Percentiles rank a stretch among this genome's conserved stretches.
These are phyloP conservation scores for Claviceps lovelessii DNA, from an alignment of 2,329 filamentous ascomycete species.

Conservation along the genomic window DNA sequence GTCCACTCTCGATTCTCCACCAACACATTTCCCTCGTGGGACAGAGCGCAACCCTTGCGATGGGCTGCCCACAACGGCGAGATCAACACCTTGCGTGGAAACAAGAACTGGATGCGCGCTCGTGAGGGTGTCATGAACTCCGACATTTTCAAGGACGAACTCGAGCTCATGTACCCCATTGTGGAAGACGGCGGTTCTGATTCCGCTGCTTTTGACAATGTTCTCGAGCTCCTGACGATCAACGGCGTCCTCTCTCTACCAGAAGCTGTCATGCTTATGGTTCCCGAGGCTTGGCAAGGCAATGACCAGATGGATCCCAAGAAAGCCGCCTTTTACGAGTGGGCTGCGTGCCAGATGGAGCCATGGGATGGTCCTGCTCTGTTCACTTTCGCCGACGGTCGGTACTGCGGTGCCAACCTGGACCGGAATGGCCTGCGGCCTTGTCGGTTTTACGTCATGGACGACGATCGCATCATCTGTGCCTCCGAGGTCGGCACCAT, in stretches of 20 bases:
- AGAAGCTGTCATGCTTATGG: slow-evolving; percentile 97
- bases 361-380: slow-evolving; percentile 94
- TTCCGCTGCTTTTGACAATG: slow-evolving; percentile 94
- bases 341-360: slow-evolving; percentile 98
- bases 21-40: slow-evolving; percentile 97
- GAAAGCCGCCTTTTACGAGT: slow-evolving; percentile 96
- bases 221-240: slow-evolving; percentile 82
- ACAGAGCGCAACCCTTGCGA: slow-evolving; percentile 85
- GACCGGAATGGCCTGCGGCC: slow-evolving; percentile 91
- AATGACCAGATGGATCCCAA: slow-evolving; percentile 83
- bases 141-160: slow-evolving; percentile 79
- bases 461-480: slow-evolving; percentile 93
- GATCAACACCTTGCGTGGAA: slow-evolving; percentile 92
- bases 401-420: slow-evolving; percentile 92
- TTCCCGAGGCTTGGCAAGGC: slow-evolving; percentile 94
- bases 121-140: slow-evolving; percentile 92
- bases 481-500: slow-evolving; percentile 95
- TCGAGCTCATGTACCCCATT: slow-evolving; percentile 82
- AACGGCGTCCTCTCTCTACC: slow-evolving; percentile 91
- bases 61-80: slow-evolving; percentile 98
- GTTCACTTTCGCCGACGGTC: slow-evolving; percentile 92
- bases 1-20: slow-evolving; percentile 97
- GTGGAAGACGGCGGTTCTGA: slow-evolving; percentile 95
- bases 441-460: slow-evolving; percentile 92
- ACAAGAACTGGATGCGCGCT: slow-evolving; percentile 99